phyloP scores from a whole-genome alignment of 2,329 filamentous ascomycete species.

The Tolypocladium ophioglossoides region DNA sequence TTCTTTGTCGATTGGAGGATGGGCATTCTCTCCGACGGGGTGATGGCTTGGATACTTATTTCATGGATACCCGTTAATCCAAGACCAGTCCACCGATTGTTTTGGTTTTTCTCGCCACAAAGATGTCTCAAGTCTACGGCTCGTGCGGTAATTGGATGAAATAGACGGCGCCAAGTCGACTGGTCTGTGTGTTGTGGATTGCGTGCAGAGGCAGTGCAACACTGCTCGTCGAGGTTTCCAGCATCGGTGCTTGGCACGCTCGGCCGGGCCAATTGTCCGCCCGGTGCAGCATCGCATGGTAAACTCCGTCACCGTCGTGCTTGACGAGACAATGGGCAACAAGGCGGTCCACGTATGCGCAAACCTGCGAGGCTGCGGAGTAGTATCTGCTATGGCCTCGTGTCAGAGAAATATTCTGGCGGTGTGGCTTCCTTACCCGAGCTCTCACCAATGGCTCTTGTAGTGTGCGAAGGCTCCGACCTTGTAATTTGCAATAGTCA shows the following conservation, averaged over 20 bases:
- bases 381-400: not conserved
- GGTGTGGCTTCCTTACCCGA: no score
- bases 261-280: not conserved
- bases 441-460: no score
- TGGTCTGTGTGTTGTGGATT: not conserved
- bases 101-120: not conserved
- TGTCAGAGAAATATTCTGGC: not conserved
- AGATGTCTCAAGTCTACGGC: not conserved
- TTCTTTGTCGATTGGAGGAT: not conserved
- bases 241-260: not conserved
- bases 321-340: not conserved
- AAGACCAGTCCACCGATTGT: not conserved
- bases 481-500: no score
- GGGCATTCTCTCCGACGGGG: not conserved
- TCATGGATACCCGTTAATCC: constrained; percentile 3
- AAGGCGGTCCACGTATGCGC: not conserved
- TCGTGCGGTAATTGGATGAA: not conserved
- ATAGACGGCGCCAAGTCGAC: not conserved
- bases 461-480: no score
- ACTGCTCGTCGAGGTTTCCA: not conserved
- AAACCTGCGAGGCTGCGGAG: not conserved
- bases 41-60: not conserved
- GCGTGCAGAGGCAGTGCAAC: not conserved
- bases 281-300: not conserved
- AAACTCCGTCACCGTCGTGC: not conserved